Percentiles rank a stretch among this genome's conserved stretches.
Evolutionary conservation across 2,329 filamentous ascomycete genomes (phyloP).

Genomic region (Coleophoma crateriformis): DNA sequence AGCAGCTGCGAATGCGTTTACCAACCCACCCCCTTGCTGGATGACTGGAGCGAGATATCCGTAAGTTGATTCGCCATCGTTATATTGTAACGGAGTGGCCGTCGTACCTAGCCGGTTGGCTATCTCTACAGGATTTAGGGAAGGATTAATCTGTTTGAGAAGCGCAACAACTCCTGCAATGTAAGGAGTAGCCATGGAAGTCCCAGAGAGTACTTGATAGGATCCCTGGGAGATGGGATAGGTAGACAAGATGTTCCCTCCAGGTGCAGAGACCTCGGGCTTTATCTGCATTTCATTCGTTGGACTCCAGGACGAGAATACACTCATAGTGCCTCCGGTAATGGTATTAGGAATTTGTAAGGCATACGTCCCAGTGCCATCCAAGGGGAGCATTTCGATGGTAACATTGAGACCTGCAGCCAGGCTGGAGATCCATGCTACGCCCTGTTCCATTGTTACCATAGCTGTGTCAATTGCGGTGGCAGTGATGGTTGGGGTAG

Average conservation of each 20-base stretch:
- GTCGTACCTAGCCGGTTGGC: too few species aligned
- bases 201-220: slow-evolving; percentile 27
- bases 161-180: slow-evolving; percentile 10
- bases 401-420: background rate
- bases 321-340: slow-evolving; percentile 3
- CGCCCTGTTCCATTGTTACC: background rate
- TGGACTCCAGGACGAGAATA: background rate
- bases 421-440: background rate
- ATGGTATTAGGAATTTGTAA: background rate
- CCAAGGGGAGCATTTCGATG: background rate
- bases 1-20: too few species aligned
- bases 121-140: too few species aligned
- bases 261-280: slow-evolving; percentile 20
- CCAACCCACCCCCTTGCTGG: too few species aligned
- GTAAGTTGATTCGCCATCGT: too few species aligned
- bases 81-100: too few species aligned
- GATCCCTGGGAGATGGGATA: slow-evolving; percentile 11
- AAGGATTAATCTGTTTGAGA: background rate
- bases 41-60: too few species aligned
- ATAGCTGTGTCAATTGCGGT: background rate
- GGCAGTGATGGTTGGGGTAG: background rate
- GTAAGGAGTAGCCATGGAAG: slow-evolving; percentile 28
- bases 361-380: too few species aligned
- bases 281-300: slow-evolving; percentile 2
- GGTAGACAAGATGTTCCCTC: slow-evolving; percentile 27